A percentile compares a stretch with the other conserved stretches of the same genome.
These are phyloP conservation scores for Cryptomeria japonica DNA, from an alignment of 75 land plant species.

Conservation along the genomic window DNA sequence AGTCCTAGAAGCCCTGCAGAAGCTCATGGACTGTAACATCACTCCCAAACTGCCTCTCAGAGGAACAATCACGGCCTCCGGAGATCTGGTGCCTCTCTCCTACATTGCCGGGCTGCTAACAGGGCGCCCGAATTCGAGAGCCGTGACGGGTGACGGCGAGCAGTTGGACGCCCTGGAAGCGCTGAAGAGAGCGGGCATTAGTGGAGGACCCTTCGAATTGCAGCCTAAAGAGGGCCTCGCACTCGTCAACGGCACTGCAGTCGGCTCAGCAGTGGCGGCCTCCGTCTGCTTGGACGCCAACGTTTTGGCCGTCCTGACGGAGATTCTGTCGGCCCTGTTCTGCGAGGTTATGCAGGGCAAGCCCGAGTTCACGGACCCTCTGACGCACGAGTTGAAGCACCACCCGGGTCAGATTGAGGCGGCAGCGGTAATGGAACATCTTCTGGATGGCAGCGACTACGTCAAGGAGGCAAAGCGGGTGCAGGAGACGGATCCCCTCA, in stretches of 20 bases:
- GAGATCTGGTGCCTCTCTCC: slow-evolving; percentile 57
- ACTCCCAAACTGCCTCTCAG: not conserved
- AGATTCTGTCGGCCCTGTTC: slow-evolving; percentile 19
- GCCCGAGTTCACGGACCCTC: not conserved
- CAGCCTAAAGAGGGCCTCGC: not conserved
- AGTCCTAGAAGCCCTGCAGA: slow-evolving; percentile 45
- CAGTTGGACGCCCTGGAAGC: slow-evolving; percentile 20
- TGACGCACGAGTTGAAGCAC: too few species aligned
- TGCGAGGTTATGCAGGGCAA: too few species aligned
- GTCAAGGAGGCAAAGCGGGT: too few species aligned
- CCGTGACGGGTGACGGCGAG: slow-evolving; percentile 10
- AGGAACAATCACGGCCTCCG: slow-evolving; percentile 41
- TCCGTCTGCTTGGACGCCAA: slow-evolving; percentile 25
- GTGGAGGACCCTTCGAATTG: slow-evolving; percentile 22
- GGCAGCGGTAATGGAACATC: too few species aligned
- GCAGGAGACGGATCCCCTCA: too few species aligned
- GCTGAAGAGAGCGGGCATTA: slow-evolving; percentile 12
- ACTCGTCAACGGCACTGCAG: slow-evolving; percentile 10
- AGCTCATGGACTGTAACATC: too few species aligned
- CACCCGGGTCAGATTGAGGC: too few species aligned
- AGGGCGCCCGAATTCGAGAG: slow-evolving; percentile 36
- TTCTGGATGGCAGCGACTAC: too few species aligned
- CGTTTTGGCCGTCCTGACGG: slow-evolving; percentile 21
- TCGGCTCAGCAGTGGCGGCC: slow-evolving; percentile 18
- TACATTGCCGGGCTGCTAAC: slow-evolving; percentile 29